phyloP scores from a whole-genome alignment of 1,139 yeast genomes.

The Yamadazyma oceani region DNA sequence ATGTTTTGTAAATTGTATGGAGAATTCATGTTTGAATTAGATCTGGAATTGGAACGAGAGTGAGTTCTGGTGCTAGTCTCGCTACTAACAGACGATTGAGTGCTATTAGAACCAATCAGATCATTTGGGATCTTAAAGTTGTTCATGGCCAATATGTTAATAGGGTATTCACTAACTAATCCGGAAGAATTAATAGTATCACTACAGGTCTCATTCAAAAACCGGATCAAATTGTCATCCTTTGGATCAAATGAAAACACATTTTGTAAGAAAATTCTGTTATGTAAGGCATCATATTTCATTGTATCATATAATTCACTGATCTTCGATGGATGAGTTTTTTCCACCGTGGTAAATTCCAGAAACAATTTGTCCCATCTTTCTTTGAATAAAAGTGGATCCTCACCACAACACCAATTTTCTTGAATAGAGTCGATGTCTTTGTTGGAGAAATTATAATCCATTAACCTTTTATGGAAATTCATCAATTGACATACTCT shows the following conservation, averaged over 20 bases:
- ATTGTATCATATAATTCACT: slow-evolving; percentile 96
- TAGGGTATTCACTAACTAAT: slow-evolving; percentile 77
- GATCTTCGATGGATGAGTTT: slow-evolving; percentile 96
- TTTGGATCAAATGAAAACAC: slow-evolving; percentile 74
- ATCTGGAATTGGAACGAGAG: slow-evolving; percentile 12
- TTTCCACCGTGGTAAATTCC: slow-evolving; percentile 90
- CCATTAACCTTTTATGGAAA: slow-evolving; percentile 84
- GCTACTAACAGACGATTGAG: slow-evolving; percentile 8
- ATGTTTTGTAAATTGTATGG: slow-evolving; percentile 30
- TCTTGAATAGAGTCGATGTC: slow-evolving; percentile 70
- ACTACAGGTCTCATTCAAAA: slow-evolving; percentile 42
- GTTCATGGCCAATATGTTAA: slow-evolving; percentile 73
- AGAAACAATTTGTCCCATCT: slow-evolving; percentile 97
- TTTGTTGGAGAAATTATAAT: slow-evolving; percentile 68
- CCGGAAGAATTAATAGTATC: slow-evolving; percentile 60
- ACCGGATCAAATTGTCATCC: slow-evolving; percentile 42
- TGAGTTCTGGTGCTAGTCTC: slow-evolving; percentile 12
- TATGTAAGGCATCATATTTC: slow-evolving; percentile 97
- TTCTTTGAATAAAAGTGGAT: slow-evolving; percentile 84
- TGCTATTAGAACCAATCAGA: slow-evolving; percentile 1
- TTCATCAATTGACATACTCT: slow-evolving; percentile 96
- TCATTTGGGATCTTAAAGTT: slow-evolving; percentile 60
- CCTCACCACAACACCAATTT: slow-evolving; percentile 97
- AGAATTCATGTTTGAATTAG: slow-evolving; percentile 22
- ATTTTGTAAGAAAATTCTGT: slow-evolving; percentile 81